Conservation (phyloP, 2,329 filamentous ascomycete genomes). For the Fusarium compactum region DNA sequence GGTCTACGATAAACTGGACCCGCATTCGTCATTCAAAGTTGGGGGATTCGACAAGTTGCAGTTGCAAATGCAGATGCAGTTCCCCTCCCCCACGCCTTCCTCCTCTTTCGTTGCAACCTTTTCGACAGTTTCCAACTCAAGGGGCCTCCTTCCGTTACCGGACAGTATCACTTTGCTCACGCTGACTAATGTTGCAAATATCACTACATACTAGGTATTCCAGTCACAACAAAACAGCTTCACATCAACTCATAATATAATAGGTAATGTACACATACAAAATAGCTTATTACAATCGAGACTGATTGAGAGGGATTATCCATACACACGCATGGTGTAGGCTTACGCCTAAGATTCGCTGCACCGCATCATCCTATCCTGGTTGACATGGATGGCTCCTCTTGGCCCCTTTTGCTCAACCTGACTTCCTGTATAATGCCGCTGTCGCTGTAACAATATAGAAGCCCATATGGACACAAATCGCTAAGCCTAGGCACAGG, state of each 20-base stretch:
- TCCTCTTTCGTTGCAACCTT: slow-evolving; percentile 18
- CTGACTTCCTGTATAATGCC: slow-evolving; percentile 13
- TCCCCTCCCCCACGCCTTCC: slow-evolving; percentile 29
- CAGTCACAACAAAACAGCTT: neutral
- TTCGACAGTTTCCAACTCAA: neutral
- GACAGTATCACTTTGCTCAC: slow-evolving; percentile 3
- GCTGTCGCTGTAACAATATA: slow-evolving; percentile 26
- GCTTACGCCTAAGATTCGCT: slow-evolving; percentile 30
- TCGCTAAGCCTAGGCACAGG: slow-evolving; percentile 25
- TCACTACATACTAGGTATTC: neutral
- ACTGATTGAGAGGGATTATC: slow-evolving; percentile 42
- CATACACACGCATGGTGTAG: slow-evolving; percentile 37
- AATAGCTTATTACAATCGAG: slow-evolving; percentile 48
- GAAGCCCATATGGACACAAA: slow-evolving; percentile 15
- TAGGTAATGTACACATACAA: slow-evolving; percentile 31
- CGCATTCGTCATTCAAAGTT: slow-evolving; percentile 44
- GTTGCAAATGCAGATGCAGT: neutral
- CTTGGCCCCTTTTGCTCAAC: slow-evolving; percentile 9
- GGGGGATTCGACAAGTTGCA: slow-evolving; percentile 29
- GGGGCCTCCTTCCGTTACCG: slow-evolving; percentile 15
- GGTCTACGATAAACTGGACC: slow-evolving; percentile 30
- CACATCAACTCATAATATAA: neutral
- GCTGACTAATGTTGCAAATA: neutral
- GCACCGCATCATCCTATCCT: slow-evolving; percentile 17
- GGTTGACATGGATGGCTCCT: slow-evolving; percentile 8